Conservation (phyloP, 2,329 filamentous ascomycete genomes). For the Botryotinia narcissicola region DNA sequence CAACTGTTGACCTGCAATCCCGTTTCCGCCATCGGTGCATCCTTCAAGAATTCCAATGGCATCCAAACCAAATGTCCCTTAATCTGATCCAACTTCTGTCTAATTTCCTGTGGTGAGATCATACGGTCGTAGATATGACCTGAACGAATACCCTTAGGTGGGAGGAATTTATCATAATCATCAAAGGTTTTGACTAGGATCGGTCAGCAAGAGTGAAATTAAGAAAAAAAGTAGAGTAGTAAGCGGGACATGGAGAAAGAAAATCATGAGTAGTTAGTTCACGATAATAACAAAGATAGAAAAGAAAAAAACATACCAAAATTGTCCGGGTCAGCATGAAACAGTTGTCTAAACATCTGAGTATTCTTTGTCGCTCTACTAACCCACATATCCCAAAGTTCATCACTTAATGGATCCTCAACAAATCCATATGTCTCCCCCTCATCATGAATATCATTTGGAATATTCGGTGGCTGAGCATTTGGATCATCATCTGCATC, state of each 20-base stretch:
- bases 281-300: not conserved
- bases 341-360: constrained; percentile 71
- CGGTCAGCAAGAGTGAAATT: not conserved
- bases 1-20: constrained; percentile 74
- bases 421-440: constrained; percentile 65
- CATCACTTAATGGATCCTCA: constrained; percentile 66
- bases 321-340: constrained; percentile 87
- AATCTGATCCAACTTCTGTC: constrained; percentile 72
- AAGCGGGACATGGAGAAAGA: no score
- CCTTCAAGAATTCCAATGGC: constrained; percentile 81
- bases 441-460: constrained; percentile 62
- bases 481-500: constrained; percentile 68
- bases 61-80: constrained; percentile 93
- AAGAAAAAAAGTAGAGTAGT: no score
- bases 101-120: constrained; percentile 68
- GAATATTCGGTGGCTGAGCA: constrained; percentile 67
- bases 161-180: constrained; percentile 81
- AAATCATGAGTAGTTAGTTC: not conserved
- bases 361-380: constrained; percentile 68
- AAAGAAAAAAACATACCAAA: constrained; percentile 52
- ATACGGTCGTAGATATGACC: constrained; percentile 86
- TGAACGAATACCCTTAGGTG: constrained; percentile 66
- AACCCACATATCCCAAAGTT: constrained; percentile 69
- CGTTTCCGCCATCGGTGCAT: constrained; percentile 83
- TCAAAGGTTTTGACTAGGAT: constrained; percentile 74